Evolutionary conservation across 768 basidiomycete genomes (phyloP), one percentile per base, ranked within the genome.

Genomic region (Tephrocybe sp.): DNA sequence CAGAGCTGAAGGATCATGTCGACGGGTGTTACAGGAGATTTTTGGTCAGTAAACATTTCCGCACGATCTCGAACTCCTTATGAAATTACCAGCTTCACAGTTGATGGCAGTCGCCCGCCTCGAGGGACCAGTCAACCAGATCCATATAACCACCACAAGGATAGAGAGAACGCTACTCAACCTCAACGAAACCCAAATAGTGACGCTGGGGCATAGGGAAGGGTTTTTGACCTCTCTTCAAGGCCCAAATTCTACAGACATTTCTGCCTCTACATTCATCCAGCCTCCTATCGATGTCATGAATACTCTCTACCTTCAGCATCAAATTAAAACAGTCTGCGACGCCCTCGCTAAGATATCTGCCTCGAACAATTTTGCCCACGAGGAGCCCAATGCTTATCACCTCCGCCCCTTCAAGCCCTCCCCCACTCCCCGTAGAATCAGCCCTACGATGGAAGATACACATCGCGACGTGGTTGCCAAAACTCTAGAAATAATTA

Each of bases 11-110:
- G 18, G 44, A 53, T 19, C 19, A 16, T 16, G 44, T 54, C 13
- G 52, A 54, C 18, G 21, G 42, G 22, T 53, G 52, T 43, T 56
- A 56, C 42, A 50, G 48, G 31, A 47, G 45, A 22, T 53, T 56
- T 11, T 50, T 52, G 13, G 55, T 56, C 40, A 42, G 52, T 42
- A 18, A 19, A 38, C 12, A 24, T 25, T 29, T 11, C n/a, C n/a
- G n/a, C 8, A 10, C 4, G 4, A 13, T 10, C 27, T 2, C 21
- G 4, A 3, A 37, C 12, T 4, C 27, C 18, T 19, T 39, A 19
- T 6, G 9, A 12, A 9, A n/a, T 12, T 12, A 19, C n/a, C n/a
- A 19, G 19, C 3, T 19, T 37, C 8, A 11, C 15, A 47, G 52
- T 44, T 45, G 25, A 43, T 56, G 34, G 44, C 55, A 5, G 39